A percentile compares a stretch with the other conserved stretches of the same genome.
These are phyloP conservation scores for Physcomitrium patens DNA, from an alignment of 225 moss, liverwort and hornwort genomes.

Conservation along the genomic window DNA sequence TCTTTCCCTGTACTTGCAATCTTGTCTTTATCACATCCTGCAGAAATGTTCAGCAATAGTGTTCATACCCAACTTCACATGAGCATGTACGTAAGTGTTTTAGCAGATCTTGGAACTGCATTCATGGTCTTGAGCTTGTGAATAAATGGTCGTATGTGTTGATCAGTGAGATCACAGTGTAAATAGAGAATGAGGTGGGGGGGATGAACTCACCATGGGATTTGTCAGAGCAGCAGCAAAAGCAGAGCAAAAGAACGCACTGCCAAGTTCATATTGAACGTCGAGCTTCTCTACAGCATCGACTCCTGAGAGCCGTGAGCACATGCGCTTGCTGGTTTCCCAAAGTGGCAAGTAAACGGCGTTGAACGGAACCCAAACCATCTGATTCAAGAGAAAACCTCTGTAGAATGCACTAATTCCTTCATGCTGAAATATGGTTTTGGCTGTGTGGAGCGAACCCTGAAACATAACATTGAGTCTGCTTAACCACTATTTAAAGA, in stretches of 20 bases:
- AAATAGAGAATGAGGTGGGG: not conserved
- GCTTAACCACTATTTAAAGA: not conserved
- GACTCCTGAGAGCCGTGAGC: constrained; percentile 48
- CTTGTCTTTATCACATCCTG: constrained; percentile 82
- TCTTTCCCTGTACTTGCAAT: constrained; percentile 74
- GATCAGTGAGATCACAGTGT: too few relatives aligned
- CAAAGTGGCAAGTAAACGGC: constrained; percentile 75
- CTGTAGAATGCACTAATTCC: constrained; percentile 63
- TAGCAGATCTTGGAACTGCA: not conserved
- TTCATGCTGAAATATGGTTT: constrained; percentile 55
- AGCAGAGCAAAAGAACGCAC: constrained; percentile 60
- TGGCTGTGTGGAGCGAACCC: constrained; percentile 63
- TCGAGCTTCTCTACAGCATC: constrained; percentile 57
- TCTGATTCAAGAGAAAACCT: constrained; percentile 67
- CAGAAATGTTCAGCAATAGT: not conserved
- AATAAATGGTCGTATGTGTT: not conserved
- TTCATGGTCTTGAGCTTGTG: not conserved
- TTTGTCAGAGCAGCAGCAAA: constrained; percentile 67
- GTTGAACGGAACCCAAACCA: constrained; percentile 82
- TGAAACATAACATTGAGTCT: constrained; percentile 21
- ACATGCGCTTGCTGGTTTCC: constrained; percentile 56
- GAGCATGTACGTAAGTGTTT: not conserved
- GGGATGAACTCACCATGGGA: constrained; percentile 50
- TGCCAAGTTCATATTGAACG: constrained; percentile 65
- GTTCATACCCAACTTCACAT: not conserved